Percentiles rank a stretch among this genome's conserved stretches.
Evolutionary conservation across 1,284 basidiomycete genomes (phyloP).

Genomic region (Sphaerobolus stellatus): DNA sequence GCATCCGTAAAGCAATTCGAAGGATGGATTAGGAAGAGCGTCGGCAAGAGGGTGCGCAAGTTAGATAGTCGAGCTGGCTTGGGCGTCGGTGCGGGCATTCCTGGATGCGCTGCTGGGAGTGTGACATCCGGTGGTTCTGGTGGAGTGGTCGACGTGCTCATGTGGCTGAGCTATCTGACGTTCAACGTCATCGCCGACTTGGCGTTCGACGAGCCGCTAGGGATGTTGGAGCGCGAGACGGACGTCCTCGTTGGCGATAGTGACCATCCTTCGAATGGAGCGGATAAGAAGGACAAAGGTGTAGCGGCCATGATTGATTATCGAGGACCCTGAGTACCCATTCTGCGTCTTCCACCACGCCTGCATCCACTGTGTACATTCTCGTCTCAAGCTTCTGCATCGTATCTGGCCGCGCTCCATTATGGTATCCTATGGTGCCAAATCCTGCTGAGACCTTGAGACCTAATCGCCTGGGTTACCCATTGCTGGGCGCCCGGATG

Average conservation of each 20-base stretch:
- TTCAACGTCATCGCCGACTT: slow-evolving; percentile 47
- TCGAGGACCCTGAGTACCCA: too few species aligned
- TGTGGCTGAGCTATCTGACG: slow-evolving; percentile 46
- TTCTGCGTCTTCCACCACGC: too few species aligned
- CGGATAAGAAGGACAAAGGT: slow-evolving; percentile 15
- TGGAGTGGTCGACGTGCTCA: slow-evolving; percentile 23
- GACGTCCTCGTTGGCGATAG: background rate
- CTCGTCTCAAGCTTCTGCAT: too few species aligned
- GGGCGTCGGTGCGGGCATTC: background rate
- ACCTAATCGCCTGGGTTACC: too few species aligned
- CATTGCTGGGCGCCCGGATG: too few species aligned
- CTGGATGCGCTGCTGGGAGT: background rate
- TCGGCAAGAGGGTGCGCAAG: slow-evolving; percentile 2
- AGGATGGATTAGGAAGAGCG: slow-evolving; percentile 6
- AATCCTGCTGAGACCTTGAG: too few species aligned
- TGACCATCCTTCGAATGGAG: too few species aligned
- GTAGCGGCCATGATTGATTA: slow-evolving; percentile 11
- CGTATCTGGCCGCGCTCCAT: too few species aligned
- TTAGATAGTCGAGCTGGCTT: slow-evolving; percentile 8
- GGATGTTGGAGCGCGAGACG: slow-evolving; percentile 40
- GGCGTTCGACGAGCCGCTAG: slow-evolving; percentile 43
- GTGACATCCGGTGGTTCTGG: background rate
- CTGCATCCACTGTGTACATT: too few species aligned
- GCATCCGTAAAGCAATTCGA: slow-evolving; percentile 10
- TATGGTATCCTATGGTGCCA: too few species aligned